Conservation (phyloP, 2,329 filamentous ascomycete species). For the Fusarium sp. region DNA sequence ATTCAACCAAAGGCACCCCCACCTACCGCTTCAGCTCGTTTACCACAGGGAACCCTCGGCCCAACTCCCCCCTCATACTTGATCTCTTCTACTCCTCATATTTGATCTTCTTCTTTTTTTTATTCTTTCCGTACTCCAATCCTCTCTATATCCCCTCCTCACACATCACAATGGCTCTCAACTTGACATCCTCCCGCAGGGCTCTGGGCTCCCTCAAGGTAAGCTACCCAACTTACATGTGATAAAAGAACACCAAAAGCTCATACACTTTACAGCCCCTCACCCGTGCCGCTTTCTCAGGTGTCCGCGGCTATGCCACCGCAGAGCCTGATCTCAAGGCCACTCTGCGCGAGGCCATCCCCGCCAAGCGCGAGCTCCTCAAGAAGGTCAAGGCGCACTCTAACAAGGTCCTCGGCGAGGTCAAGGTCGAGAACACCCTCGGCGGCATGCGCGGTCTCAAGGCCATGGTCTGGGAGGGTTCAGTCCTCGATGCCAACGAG, state of each 20-base stretch:
- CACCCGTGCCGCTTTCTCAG: slow-evolving; percentile 47
- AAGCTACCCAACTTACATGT: slow-evolving; percentile 44
- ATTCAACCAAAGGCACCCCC: slow-evolving; percentile 20
- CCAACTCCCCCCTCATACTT: slow-evolving; percentile 19
- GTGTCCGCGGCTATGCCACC: slow-evolving; percentile 72
- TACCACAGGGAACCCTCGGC: slow-evolving; percentile 41
- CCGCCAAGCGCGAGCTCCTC: slow-evolving; percentile 90
- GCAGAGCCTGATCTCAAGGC: slow-evolving; percentile 91
- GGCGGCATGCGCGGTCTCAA: slow-evolving; percentile 98
- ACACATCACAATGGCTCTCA: slow-evolving; percentile 68
- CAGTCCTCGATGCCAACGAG: slow-evolving; percentile 94
- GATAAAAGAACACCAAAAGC: neutral
- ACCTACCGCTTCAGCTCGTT: slow-evolving; percentile 38
- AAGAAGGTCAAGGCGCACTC: slow-evolving; percentile 91
- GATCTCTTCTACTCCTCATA: neutral
- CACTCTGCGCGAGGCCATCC: slow-evolving; percentile 84
- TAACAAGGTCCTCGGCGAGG: slow-evolving; percentile 85
- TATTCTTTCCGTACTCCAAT: neutral
- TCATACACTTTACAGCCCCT: slow-evolving; percentile 40
- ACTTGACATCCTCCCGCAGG: slow-evolving; percentile 68
- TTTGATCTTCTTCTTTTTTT: neutral
- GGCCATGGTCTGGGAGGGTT: slow-evolving; percentile 99
- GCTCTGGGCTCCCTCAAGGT: slow-evolving; percentile 74
- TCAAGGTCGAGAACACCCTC: slow-evolving; percentile 93
- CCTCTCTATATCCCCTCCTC: neutral